Percentiles rank a stretch among this genome's conserved stretches.
These are phyloP conservation scores for Phytopythium litorale DNA, from an alignment of 352 stramenopile species.

Conservation along the genomic window DNA sequence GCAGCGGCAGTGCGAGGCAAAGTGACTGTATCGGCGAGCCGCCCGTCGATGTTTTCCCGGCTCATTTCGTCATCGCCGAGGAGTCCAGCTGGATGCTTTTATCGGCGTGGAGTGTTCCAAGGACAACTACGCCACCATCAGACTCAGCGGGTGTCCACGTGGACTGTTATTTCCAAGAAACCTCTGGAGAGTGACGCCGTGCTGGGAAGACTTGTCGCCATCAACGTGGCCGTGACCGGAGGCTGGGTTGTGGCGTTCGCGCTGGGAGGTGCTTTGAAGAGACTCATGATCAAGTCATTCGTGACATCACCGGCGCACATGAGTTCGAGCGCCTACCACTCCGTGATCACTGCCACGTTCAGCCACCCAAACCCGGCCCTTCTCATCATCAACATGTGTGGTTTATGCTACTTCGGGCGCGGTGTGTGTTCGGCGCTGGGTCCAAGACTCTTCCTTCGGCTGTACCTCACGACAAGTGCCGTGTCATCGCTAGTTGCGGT, in stretches of 20 bases:
- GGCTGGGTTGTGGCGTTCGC: background rate
- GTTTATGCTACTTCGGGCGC: background rate
- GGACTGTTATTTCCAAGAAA: background rate
- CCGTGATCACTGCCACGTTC: background rate
- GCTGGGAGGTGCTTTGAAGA: background rate
- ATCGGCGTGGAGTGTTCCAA: background rate
- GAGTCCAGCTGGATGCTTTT: background rate
- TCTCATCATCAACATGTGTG: background rate
- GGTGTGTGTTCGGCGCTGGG: background rate
- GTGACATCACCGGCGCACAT: background rate
- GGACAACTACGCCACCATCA: background rate
- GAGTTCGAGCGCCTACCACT: background rate
- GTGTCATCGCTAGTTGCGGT: constrained; percentile 1
- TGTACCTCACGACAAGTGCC: background rate
- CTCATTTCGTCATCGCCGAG: background rate
- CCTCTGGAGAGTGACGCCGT: background rate
- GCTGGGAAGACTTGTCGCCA: background rate
- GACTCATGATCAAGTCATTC: background rate
- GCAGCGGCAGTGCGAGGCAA: background rate
- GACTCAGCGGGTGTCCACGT: background rate
- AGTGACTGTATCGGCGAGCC: background rate
- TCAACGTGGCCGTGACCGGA: background rate
- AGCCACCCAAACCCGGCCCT: background rate
- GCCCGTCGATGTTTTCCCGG: background rate
- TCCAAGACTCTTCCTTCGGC: background rate